A percentile compares a stretch with the other conserved stretches of the same genome.
Conservation (phyloP, 352 stramenopile species). For the Phytopythium helicoides region DNA sequence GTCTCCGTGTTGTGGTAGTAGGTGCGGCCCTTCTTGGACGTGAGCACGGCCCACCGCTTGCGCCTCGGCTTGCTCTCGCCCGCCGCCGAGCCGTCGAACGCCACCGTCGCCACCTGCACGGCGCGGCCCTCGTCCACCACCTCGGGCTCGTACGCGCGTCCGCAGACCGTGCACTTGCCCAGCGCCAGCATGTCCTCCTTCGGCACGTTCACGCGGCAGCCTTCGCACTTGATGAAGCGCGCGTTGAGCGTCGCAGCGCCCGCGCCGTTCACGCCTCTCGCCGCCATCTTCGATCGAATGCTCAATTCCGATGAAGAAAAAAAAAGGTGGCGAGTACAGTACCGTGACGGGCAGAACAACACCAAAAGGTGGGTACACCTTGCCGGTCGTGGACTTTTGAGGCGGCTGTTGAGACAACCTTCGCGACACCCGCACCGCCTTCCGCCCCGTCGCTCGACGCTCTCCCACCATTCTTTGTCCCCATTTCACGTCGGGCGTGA, state of each 20-base stretch:
- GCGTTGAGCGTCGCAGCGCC: conserved; percentile 57
- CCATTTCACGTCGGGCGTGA: neutral
- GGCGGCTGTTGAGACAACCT: neutral
- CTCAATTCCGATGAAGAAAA: too few species aligned
- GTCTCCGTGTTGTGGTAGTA: conserved; percentile 87
- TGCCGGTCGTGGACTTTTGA: neutral
- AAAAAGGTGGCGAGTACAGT: too few species aligned
- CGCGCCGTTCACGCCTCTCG: conserved; percentile 51
- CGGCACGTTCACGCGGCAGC: conserved; percentile 74
- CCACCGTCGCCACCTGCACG: conserved; percentile 32
- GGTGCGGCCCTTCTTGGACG: conserved; percentile 54
- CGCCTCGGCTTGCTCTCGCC: conserved; percentile 17
- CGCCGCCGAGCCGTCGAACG: conserved; percentile 20
- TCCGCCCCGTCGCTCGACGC: neutral
- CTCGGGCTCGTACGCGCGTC: conserved; percentile 33
- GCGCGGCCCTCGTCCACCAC: conserved; percentile 19
- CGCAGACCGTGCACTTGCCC: conserved; percentile 62
- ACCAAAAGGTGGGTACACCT: too few species aligned
- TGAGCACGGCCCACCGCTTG: conserved; percentile 68
- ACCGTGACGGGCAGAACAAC: too few species aligned
- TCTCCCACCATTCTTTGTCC: conserved; percentile 5
- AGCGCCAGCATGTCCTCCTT: conserved; percentile 73
- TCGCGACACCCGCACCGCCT: too few species aligned
- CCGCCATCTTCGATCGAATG: conserved; percentile 37
- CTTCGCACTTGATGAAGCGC: conserved; percentile 77